phyloP scores from a whole-genome alignment of 2,329 filamentous ascomycete genomes.

The Fusarium incarnatum region DNA sequence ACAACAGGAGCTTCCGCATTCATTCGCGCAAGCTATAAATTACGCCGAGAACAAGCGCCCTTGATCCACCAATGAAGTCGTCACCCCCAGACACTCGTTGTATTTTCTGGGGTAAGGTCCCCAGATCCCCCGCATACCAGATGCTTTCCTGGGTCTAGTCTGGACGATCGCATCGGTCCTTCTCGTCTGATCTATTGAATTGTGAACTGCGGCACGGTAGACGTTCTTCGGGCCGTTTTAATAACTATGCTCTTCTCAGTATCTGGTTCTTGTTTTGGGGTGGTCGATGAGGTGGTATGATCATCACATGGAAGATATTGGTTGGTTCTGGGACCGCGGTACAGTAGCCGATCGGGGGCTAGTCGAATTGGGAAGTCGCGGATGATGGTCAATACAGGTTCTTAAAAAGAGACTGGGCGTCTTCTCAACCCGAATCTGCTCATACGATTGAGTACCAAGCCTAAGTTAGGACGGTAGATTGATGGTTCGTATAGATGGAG shows the following conservation, averaged over 20 bases:
- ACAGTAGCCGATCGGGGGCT: neutral
- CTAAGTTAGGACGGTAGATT: too few relatives aligned
- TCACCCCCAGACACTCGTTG: slow-evolving; percentile 12
- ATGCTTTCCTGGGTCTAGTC: slow-evolving; percentile 25
- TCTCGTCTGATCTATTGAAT: slow-evolving; percentile 3
- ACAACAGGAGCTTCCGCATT: neutral
- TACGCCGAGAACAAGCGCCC: slow-evolving; percentile 5
- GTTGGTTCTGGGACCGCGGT: neutral
- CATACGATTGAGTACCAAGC: too few relatives aligned
- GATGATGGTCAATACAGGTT: too few relatives aligned
- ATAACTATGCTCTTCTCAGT: neutral
- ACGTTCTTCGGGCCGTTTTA: slow-evolving; percentile 17
- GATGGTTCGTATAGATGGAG: too few relatives aligned
- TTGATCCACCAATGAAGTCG: neutral
- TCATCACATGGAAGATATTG: neutral
- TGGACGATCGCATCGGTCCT: slow-evolving; percentile 28
- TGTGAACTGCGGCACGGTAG: neutral
- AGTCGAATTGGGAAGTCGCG: neutral
- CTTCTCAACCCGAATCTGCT: too few relatives aligned
- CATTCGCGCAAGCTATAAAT: slow-evolving; percentile 4
- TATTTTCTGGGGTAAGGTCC: slow-evolving; percentile 24
- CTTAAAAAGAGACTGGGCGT: too few relatives aligned
- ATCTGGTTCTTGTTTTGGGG: neutral
- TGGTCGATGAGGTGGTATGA: neutral
- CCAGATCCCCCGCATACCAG: slow-evolving; percentile 23